A percentile compares a stretch with the other conserved stretches of the same genome.
Conservation (phyloP, 306 rosid species). For the Leucaena leucocephala region DNA sequence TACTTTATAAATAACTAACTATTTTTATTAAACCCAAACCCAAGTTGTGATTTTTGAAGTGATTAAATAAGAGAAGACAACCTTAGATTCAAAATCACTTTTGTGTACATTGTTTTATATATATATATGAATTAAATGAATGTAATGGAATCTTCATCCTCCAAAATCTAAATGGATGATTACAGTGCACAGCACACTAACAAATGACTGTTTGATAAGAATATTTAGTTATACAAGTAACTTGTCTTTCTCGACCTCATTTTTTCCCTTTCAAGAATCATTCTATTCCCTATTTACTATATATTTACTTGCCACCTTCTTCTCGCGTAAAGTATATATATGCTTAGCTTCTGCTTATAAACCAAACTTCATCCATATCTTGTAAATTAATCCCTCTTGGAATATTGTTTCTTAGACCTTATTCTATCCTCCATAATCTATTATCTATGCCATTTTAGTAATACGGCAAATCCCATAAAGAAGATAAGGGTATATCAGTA, state of each 20-base stretch:
- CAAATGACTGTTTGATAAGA: conserved; percentile 12
- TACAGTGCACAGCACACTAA: neutral
- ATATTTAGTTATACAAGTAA: conserved; percentile 47
- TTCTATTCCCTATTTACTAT: neutral
- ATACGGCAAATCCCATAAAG: too few species aligned
- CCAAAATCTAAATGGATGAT: neutral
- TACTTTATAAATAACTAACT: too few species aligned
- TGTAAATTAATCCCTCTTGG: neutral
- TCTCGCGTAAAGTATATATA: neutral
- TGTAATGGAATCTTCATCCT: neutral
- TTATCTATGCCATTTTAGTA: too few species aligned
- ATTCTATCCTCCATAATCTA: too few species aligned
- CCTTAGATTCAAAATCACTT: neutral
- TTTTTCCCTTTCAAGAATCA: conserved; percentile 26
- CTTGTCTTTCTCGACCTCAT: conserved; percentile 24
- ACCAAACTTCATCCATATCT: neutral
- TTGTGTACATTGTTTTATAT: too few species aligned
- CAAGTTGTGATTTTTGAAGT: neutral
- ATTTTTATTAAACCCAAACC: too few species aligned
- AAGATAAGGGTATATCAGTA: too few species aligned
- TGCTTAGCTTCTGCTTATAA: neutral
- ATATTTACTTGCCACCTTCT: neutral
- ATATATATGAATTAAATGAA: neutral
- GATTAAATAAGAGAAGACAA: too few species aligned
- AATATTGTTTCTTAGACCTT: neutral